Base-by-base conservation (phyloP, 1,284 basidiomycete species). In the Earliella scabrosa region DNA sequence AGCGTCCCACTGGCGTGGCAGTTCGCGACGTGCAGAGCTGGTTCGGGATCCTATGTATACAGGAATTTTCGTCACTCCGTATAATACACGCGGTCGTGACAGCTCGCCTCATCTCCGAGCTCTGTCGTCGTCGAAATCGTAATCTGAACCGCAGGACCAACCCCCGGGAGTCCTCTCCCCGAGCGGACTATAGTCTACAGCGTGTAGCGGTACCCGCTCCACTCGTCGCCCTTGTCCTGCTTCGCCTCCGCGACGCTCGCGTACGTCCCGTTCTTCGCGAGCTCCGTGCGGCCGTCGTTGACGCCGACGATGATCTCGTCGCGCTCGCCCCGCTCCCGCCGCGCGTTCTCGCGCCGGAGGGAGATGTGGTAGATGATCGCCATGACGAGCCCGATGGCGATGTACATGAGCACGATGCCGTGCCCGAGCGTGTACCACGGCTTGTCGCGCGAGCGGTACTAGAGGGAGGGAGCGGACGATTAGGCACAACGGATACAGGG, bases 391-490 rank as follows among this genome's bases (percentile, higher is more conserved):
- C 77, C 77, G 31, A 83, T 74, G 39, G 67, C 70, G 56, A 83
- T 76, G 70, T 82, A 82, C 50, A 74, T 69, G 41, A 83, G 73
- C 32, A 83, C 69, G 56, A 83, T 76, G 2, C 76, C 75, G 63
- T 83, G 81, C 5, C 81, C 82, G 31, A 82, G 69, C 31, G 68
- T 74, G 66, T 78, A 83, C 73, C 78, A 78, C 9, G 82, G 82
- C 27, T 56, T 63, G 55, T 67, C 64, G 18, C 55, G 48, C 3
- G 62, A 66, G 23, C 63, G 64, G 34, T 63, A 65, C 62, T 64
- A 51, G 20, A 38, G 29, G 35, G 13, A 46, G 14, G 26, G 20
- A 21, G 29, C 26, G 14, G 4, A 31, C n/a, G 26, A 27, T 16
- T 32, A 21, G 31, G 16, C 6, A 45, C 13, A 23, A 4, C 18